Evolutionary conservation across 495 filamentous ascomycete genomes (phyloP).

Genomic region (Xylaria telfairii): DNA sequence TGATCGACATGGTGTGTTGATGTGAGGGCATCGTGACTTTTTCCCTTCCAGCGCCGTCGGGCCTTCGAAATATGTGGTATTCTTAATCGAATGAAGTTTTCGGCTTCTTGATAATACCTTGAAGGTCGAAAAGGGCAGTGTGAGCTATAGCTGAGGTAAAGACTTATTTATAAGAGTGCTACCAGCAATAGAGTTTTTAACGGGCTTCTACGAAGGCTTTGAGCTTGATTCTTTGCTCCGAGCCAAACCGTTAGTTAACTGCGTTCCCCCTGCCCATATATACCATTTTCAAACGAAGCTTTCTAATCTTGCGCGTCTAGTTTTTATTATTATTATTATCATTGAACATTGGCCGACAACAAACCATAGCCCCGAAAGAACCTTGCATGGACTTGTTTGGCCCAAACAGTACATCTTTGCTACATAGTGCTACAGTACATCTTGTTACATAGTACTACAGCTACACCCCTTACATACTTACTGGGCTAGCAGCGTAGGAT

Average conservation of each 20-base stretch:
- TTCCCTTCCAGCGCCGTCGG: not conserved
- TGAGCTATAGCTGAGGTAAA: too few species aligned
- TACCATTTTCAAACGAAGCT: conserved; percentile 25
- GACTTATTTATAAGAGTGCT: too few species aligned
- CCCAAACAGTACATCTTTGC: not conserved
- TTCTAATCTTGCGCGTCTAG: conserved; percentile 23
- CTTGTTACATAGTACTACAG: too few species aligned
- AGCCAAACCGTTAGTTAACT: not conserved
- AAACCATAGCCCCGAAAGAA: conserved; percentile 24
- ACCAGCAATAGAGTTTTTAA: too few species aligned
- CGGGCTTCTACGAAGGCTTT: too few species aligned
- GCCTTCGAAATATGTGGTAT: not conserved
- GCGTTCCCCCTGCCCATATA: conserved; percentile 5
- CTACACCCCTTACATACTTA: conserved; percentile 14
- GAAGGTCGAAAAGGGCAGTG: too few species aligned
- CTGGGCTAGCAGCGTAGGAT: conserved; percentile 22
- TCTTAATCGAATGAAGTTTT: not conserved
- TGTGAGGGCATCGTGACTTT: conserved; percentile 23
- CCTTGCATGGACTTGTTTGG: conserved; percentile 20
- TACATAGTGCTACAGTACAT: too few species aligned
- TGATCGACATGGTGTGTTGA: conserved; percentile 29
- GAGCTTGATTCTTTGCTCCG: not conserved
- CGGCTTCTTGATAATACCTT: not conserved
- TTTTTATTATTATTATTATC: conserved; percentile 25
- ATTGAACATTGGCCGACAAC: not conserved